Percentiles rank a stretch among this genome's conserved stretches.
These are phyloP conservation scores for Beta vulgaris DNA, from an alignment of 148 eudicot species.

Conservation along the genomic window DNA sequence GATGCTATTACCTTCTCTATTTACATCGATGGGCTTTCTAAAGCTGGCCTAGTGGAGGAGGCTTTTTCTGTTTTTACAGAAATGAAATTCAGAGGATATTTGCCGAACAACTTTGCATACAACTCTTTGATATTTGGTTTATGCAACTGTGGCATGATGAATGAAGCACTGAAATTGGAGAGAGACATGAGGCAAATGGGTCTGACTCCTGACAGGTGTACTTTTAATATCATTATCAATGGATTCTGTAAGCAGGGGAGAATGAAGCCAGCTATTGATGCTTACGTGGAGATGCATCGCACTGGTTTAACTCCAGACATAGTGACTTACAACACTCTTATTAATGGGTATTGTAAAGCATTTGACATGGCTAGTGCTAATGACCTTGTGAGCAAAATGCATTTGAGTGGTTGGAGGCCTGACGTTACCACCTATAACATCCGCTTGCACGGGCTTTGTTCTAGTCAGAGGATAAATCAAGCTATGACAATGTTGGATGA, in stretches of 20 bases:
- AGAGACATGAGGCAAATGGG: slow-evolving; percentile 73
- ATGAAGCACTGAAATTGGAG: slow-evolving; percentile 67
- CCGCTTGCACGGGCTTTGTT: slow-evolving; percentile 69
- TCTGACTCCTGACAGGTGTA: slow-evolving; percentile 64
- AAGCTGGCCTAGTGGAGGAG: slow-evolving; percentile 63
- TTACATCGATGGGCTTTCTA: slow-evolving; percentile 72
- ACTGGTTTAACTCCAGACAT: slow-evolving; percentile 65
- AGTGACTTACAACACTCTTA: slow-evolving; percentile 84
- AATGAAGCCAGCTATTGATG: slow-evolving; percentile 68
- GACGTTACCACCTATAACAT: slow-evolving; percentile 86
- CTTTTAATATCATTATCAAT: slow-evolving; percentile 72
- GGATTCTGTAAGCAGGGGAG: slow-evolving; percentile 74
- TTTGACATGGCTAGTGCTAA: slow-evolving; percentile 64
- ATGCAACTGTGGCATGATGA: slow-evolving; percentile 48
- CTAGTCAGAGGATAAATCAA: slow-evolving; percentile 48
- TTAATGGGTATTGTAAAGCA: slow-evolving; percentile 77
- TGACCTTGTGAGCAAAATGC: slow-evolving; percentile 50
- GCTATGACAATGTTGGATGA: slow-evolving; percentile 72
- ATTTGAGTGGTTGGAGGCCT: slow-evolving; percentile 62
- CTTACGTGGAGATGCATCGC: slow-evolving; percentile 57
- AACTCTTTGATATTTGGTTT: slow-evolving; percentile 78
- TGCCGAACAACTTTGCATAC: slow-evolving; percentile 78
- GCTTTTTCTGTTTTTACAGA: slow-evolving; percentile 50
- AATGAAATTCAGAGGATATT: slow-evolving; percentile 60
- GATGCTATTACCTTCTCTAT: slow-evolving; percentile 83